Percentiles rank a stretch among this genome's conserved stretches.
Evolutionary conservation across 2,329 filamentous ascomycete species (phyloP).

Genomic region (Stylonectria norvegica): DNA sequence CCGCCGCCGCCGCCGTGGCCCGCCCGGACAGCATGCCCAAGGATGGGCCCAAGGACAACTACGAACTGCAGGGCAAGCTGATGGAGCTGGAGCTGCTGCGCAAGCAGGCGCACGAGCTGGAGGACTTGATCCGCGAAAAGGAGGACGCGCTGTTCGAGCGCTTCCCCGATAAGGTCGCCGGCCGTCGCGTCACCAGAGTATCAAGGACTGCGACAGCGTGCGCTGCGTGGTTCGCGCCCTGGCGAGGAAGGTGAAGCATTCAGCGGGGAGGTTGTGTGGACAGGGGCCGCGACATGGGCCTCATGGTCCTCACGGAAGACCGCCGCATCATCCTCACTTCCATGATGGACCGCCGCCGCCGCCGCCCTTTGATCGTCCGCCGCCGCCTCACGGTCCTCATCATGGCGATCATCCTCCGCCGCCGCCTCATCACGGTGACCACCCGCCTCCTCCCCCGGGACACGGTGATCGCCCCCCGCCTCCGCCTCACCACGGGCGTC

Average conservation of each 20-base stretch:
- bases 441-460: slow-evolving; percentile 22
- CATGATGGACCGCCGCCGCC: not conserved
- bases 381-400: slow-evolving; percentile 9
- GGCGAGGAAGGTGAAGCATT: slow-evolving; percentile 36
- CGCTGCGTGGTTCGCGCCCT: slow-evolving; percentile 42
- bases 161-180: slow-evolving; percentile 19
- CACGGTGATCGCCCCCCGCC: slow-evolving; percentile 29
- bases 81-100: slow-evolving; percentile 43
- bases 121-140: slow-evolving; percentile 41
- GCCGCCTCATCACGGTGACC: slow-evolving; percentile 1
- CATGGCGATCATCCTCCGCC: slow-evolving; percentile 7
- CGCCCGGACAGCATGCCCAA: no score
- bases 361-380: not conserved
- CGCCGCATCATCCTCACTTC: not conserved
- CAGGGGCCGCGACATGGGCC: slow-evolving; percentile 3
- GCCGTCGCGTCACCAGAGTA: slow-evolving; percentile 17
- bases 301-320: not conserved
- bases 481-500: slow-evolving; percentile 25
- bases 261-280: slow-evolving; percentile 18
- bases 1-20: slow-evolving; percentile 6
- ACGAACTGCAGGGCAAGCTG: slow-evolving; percentile 40
- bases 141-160: slow-evolving; percentile 38
- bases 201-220: slow-evolving; percentile 19
- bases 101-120: slow-evolving; percentile 39
- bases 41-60: slow-evolving; percentile 29